phyloP scores from a whole-genome alignment of 2,329 filamentous ascomycete species.

The Colletotrichum graminicola region DNA sequence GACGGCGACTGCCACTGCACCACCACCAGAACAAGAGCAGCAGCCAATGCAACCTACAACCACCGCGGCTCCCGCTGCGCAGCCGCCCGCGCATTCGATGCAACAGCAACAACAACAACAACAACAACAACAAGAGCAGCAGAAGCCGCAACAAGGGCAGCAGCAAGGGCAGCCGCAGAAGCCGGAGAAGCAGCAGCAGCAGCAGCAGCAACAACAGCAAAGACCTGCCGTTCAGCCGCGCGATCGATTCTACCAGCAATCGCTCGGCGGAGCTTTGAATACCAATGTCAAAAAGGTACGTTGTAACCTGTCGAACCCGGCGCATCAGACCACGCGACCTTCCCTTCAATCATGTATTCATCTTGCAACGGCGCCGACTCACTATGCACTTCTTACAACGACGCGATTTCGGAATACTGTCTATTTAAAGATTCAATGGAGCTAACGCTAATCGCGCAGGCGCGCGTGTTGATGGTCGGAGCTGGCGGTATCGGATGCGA shows the following conservation, averaged over 20 bases:
- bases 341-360: neutral
- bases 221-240: slow-evolving; percentile 52
- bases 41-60: slow-evolving; percentile 24
- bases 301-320: slow-evolving; percentile 30
- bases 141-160: neutral
- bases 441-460: slow-evolving; percentile 65
- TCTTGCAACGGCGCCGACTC: neutral
- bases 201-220: slow-evolving; percentile 35
- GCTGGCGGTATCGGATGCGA: slow-evolving; percentile 98
- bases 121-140: neutral
- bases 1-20: neutral
- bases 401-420: slow-evolving; percentile 12
- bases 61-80: slow-evolving; percentile 20
- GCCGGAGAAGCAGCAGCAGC: neutral
- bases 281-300: slow-evolving; percentile 76
- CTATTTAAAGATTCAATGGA: slow-evolving; percentile 30
- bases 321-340: slow-evolving; percentile 40
- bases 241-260: slow-evolving; percentile 72
- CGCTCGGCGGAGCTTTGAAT: slow-evolving; percentile 75
- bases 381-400: neutral
- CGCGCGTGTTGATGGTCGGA: slow-evolving; percentile 91
- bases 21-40: slow-evolving; percentile 18
- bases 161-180: slow-evolving; percentile 21
- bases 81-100: slow-evolving; percentile 36
- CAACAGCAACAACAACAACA: slow-evolving; percentile 30